Evolutionary conservation across 139 green algal genomes (phyloP).

Genomic region (Astrephomene gubernaculifera): DNA sequence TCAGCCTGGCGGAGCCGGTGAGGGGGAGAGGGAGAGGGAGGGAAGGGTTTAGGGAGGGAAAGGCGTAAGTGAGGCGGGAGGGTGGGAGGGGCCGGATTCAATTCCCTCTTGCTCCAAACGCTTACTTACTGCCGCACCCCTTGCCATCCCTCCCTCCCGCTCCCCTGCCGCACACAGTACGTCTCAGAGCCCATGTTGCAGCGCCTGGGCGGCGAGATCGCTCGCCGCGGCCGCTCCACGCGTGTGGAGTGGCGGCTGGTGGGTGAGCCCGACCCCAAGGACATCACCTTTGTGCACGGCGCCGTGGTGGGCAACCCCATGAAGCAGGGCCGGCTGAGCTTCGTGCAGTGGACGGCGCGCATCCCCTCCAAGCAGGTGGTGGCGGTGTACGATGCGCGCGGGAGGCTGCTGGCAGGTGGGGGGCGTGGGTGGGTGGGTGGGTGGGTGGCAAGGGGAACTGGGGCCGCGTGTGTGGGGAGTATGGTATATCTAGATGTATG

Average conservation of each 20-base stretch:
- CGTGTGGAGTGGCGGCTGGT: conserved; percentile 22
- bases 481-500: no score
- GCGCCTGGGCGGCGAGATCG: conserved; percentile 13
- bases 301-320: conserved; percentile 18
- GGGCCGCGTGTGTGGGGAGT: no score
- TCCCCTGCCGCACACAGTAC: not conserved
- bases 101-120: no score
- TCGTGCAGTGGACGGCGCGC: conserved; percentile 34
- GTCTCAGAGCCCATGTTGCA: not conserved
- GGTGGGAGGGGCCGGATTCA: no score
- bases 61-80: no score
- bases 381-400: conserved; percentile 7
- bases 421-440: not conserved
- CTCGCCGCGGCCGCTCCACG: not conserved
- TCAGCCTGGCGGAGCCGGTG: not conserved
- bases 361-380: conserved; percentile 4
- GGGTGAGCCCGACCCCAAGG: not conserved
- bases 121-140: no score
- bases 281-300: conserved; percentile 12
- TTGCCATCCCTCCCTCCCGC: not conserved
- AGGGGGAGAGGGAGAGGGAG: not conserved
- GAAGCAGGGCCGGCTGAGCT: conserved; percentile 28
- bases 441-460: not conserved
- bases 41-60: no score
- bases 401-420: not conserved